Conservation (phyloP, 139 green algal species). For the Gonium pectorale region DNA sequence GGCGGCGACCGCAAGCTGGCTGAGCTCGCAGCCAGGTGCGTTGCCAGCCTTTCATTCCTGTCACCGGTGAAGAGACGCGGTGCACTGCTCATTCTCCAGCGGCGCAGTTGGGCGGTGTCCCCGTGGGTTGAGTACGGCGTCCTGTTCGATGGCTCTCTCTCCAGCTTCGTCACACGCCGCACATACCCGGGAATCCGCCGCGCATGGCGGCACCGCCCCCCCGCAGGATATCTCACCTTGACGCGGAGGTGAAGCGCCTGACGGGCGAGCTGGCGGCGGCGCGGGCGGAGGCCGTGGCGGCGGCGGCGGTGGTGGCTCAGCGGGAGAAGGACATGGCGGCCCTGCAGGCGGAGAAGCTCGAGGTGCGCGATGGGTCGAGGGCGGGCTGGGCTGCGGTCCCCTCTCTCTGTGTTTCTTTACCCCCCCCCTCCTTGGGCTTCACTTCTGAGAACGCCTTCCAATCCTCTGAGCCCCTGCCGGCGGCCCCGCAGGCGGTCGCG, state of each 20-base stretch:
- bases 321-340: not conserved
- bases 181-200: too few relatives aligned
- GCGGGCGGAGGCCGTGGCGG: not conserved
- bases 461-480: too few relatives aligned
- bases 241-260: not conserved
- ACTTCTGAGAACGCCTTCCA: too few relatives aligned
- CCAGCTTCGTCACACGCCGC: too few relatives aligned
- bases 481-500: not conserved
- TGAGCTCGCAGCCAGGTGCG: slow-evolving; percentile 4
- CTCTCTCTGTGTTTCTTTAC: not conserved
- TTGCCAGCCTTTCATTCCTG: too few relatives aligned
- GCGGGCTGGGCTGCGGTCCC: not conserved
- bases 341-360: slow-evolving; percentile 13
- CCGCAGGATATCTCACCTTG: slow-evolving; percentile 8
- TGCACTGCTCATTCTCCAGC: too few relatives aligned
- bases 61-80: too few relatives aligned
- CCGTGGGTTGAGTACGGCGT: too few relatives aligned
- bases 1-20: not conserved
- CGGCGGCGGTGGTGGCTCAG: not conserved
- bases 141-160: too few relatives aligned
- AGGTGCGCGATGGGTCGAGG: not conserved
- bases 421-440: too few relatives aligned
- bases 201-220: not conserved
- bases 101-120: too few relatives aligned
- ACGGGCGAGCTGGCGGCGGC: not conserved